Conservation (phyloP, 768 basidiomycete species). For the Termitomyces sp. region DNA sequence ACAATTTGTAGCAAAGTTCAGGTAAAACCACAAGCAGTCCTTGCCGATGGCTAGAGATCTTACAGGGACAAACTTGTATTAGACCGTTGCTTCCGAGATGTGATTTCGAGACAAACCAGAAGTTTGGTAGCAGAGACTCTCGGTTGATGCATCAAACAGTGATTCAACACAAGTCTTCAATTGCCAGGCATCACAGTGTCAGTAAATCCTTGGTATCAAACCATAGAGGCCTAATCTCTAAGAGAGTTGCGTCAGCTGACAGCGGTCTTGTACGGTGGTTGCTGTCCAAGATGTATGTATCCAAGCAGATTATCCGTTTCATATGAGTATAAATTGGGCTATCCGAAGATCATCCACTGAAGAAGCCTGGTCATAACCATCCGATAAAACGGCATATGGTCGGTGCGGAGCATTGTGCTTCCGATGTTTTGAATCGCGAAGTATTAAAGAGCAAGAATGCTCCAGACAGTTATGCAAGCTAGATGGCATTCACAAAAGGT, state of each 20-base stretch:
- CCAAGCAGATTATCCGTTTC: slow-evolving; percentile 5
- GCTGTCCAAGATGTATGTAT: background rate
- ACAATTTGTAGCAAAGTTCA: background rate
- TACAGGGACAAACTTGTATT: background rate
- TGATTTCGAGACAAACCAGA: background rate
- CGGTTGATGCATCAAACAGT: background rate
- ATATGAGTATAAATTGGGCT: background rate
- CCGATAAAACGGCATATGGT: slow-evolving; percentile 34
- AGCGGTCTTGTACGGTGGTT: background rate
- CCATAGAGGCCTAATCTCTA: background rate
- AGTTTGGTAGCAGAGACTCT: too few relatives aligned
- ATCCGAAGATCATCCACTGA: slow-evolving; percentile 8
- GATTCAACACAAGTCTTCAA: background rate
- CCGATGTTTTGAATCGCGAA: background rate
- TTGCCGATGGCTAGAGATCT: background rate
- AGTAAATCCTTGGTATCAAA: background rate
- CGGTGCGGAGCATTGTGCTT: slow-evolving; percentile 15
- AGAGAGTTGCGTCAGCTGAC: background rate
- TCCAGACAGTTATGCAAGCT: background rate
- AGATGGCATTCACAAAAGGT: slow-evolving; percentile 4
- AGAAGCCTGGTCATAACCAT: background rate
- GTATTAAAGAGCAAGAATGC: background rate
- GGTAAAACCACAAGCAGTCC: background rate
- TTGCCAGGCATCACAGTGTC: background rate
- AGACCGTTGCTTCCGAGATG: background rate